Percentiles rank a stretch among this genome's conserved stretches.
Evolutionary conservation across 345 rosid genomes (phyloP).

Genomic region (Aethionema arabicum): DNA sequence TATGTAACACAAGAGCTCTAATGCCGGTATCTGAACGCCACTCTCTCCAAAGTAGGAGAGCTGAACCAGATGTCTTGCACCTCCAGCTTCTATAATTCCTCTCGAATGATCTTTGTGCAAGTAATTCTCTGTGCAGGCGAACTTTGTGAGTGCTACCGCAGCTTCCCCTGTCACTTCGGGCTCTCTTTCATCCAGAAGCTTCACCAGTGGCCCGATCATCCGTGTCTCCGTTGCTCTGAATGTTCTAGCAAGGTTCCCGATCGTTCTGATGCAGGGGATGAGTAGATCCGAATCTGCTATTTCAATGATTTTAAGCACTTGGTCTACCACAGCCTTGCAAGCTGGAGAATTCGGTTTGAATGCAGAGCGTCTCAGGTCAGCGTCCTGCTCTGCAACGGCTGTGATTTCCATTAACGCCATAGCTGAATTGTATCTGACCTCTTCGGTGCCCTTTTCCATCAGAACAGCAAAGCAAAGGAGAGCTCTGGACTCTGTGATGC

Average conservation of each 20-base stretch:
- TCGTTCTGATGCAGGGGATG: constrained; percentile 75
- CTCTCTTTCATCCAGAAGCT: constrained; percentile 83
- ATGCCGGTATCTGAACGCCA: constrained; percentile 59
- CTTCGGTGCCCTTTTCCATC: constrained; percentile 75
- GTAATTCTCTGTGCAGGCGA: constrained; percentile 80
- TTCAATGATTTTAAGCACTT: constrained; percentile 66
- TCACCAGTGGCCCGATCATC: constrained; percentile 82
- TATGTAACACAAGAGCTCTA: constrained; percentile 69
- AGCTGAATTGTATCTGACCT: constrained; percentile 75
- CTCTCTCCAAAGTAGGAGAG: constrained; percentile 86
- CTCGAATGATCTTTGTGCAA: constrained; percentile 84
- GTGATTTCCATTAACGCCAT: constrained; percentile 98
- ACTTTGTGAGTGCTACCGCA: constrained; percentile 67
- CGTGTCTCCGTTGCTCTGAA: constrained; percentile 91
- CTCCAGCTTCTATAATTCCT: constrained; percentile 79
- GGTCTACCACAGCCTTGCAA: constrained; percentile 87
- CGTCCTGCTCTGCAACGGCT: constrained; percentile 72
- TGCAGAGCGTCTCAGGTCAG: constrained; percentile 83
- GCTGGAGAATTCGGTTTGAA: constrained; percentile 94
- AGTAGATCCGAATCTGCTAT: constrained; percentile 66
- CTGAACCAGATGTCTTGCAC: constrained; percentile 82
- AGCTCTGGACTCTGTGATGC: constrained; percentile 92
- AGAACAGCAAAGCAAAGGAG: constrained; percentile 89
- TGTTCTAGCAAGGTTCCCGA: constrained; percentile 90
- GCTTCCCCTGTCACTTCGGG: constrained; percentile 72